A percentile compares a stretch with the other conserved stretches of the same genome.
Evolutionary conservation across 2,329 filamentous ascomycete species (phyloP).

Genomic region (Verticillium nubilum): DNA sequence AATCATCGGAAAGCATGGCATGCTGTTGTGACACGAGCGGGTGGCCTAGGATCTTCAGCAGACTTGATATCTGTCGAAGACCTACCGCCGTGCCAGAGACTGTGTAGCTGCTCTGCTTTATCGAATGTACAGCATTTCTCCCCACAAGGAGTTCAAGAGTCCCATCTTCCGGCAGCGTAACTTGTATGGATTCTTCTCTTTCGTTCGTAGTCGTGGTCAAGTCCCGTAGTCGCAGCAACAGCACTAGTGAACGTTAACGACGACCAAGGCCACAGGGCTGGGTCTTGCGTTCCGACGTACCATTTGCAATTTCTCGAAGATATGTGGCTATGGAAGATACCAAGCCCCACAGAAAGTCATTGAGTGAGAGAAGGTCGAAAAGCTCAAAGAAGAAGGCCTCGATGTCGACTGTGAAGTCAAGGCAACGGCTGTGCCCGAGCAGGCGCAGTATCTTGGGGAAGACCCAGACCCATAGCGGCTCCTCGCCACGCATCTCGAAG

Average conservation of each 20-base stretch:
- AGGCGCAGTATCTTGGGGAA: constrained; percentile 53
- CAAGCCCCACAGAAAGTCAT: constrained; percentile 42
- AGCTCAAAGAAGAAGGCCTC: constrained; percentile 46
- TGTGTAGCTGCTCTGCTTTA: constrained; percentile 30
- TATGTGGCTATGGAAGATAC: constrained; percentile 40
- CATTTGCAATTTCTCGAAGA: constrained; percentile 39
- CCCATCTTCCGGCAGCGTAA: constrained; percentile 33
- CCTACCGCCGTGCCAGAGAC: constrained; percentile 36
- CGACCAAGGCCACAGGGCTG: not conserved
- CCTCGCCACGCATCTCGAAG: constrained; percentile 47
- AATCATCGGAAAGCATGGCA: constrained; percentile 24
- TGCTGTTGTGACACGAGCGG: constrained; percentile 28
- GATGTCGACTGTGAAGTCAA: constrained; percentile 44
- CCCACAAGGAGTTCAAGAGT: constrained; percentile 30
- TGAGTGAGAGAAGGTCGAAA: constrained; percentile 37
- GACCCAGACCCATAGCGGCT: constrained; percentile 62
- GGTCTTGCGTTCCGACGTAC: constrained; percentile 27
- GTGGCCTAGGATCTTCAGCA: constrained; percentile 38
- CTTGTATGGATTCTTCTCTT: constrained; percentile 18
- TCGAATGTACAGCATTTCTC: constrained; percentile 13
- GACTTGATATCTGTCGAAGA: constrained; percentile 37
- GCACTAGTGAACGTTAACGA: constrained; percentile 8
- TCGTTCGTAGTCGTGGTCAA: constrained; percentile 18
- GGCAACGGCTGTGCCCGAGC: constrained; percentile 45
- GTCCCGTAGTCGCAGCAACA: constrained; percentile 28